Base-by-base conservation (phyloP, 805 yeast genomes). In the Ogataea angusta region DNA sequence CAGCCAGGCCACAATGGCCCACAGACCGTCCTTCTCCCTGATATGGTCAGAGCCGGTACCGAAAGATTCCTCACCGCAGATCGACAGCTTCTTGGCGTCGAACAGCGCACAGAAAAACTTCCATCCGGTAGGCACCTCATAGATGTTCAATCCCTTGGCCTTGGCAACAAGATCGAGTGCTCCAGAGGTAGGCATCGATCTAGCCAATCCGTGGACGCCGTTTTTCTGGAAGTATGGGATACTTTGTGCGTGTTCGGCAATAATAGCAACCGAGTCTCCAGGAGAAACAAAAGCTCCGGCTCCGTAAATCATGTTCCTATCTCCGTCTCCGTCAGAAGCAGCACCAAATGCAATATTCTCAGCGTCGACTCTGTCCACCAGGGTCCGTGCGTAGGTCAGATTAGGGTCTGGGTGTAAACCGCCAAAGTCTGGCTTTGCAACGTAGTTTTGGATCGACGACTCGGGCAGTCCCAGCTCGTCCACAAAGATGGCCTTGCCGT, bases 81-180 rank as follows among this genome's bases (percentile, higher is more conserved):
- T 91, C 44, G 96, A 85, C 54, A 91, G 75, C 68, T 89, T 90
- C 57, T 87, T 79, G 28, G 95, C 90, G 61, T 91, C 99, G 57
- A 91, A 91, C 51, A 91, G 69, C 4, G 95, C 91, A 67, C 98
- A 90, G 76, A 91, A 91, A 63, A 91, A 91, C 67, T 91, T 91
- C 99, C 99, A 91, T 25, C 98, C 99, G 14, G 99, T 91, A 40
- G 99, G 99, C 5, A 93, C 98, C 67, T 93, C 99, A 65, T 91
- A 91, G 47, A 82, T 70, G 36, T 81, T 67, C 50, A 91, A 67
- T 23, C 83, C 83, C 64, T 87, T 80, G 44, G 72, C 71, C 60
- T 78, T 76, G 22, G 96, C 98, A 17, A 93, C 99, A 43, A 84
- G 73, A 57, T 91, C 99, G 54, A 91, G 75, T 24, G 99, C 98